Base-by-base conservation (phyloP, 495 filamentous ascomycete species). In the Penicillium lagena region DNA sequence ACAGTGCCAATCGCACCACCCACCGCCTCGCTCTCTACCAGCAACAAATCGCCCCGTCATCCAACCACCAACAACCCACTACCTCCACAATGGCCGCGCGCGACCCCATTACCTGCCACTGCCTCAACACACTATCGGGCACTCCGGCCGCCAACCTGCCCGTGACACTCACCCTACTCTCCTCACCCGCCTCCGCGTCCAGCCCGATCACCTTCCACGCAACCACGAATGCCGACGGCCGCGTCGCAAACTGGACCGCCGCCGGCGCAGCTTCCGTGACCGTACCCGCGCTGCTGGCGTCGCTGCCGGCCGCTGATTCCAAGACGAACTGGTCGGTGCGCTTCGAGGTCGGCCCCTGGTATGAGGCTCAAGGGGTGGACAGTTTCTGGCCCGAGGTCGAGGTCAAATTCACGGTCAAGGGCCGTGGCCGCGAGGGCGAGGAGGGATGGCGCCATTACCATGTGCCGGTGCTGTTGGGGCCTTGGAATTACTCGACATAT, bases 351-450 rank as follows among this genome's bases (percentile, higher is more conserved):
- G 86, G 77, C 29, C 67, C 61, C 12, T 95, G 93, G 70, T 95
- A 82, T 58, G 86, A 85, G 46, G 72, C 64, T 10, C 68, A 79
- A 47, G 78, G 68, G 0, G 78, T 81, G 43, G 76, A 85, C 45
- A 89, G 88, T 4, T 96, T 98, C 61, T 96, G 88, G 62, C 89
- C 88, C 17, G 86, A 90, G 67, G 89, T 96, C n/a, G 81, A 83
- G 62, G 78, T 98, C 34, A 80, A 80, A 42, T 96, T 98, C 63
- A 79, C 77, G 36, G 89, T 91, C 2, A 75, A 79, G 49, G 68
- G 70, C 32, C 61, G 70, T 17, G 70, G 70, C 2, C 64, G 64
- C 28, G 73, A 76, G 39, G 81, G 71, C 10, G 77, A 86, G 74
- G 69, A 71, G 42, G 72, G 70, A 37, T 82, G 73, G 56, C 75